These are phyloP conservation scores for Saposhnikovia divaricata DNA, from an alignment of 129 eudicot genomes.

Conservation along the genomic window DNA sequence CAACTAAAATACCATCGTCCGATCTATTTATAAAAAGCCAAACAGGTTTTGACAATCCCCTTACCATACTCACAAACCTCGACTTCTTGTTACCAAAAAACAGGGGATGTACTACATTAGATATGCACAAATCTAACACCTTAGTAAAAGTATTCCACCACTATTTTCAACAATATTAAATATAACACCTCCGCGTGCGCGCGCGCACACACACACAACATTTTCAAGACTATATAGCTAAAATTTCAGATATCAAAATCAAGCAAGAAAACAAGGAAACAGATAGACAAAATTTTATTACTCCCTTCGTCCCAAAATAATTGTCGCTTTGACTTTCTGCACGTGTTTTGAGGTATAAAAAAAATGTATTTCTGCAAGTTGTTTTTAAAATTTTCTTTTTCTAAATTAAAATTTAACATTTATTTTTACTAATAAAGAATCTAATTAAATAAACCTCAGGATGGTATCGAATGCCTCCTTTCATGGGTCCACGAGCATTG, in stretches of 20 bases:
- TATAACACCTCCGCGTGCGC: not conserved
- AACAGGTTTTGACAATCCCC: not conserved
- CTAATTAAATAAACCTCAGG: constrained; percentile 35
- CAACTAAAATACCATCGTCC: too few relatives aligned
- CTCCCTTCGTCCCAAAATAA: too few relatives aligned
- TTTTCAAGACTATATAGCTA: not conserved
- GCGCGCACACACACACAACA: not conserved
- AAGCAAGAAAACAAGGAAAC: not conserved
- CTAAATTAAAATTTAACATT: too few relatives aligned
- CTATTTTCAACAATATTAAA: too few relatives aligned
- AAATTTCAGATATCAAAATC: not conserved
- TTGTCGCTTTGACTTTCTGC: too few relatives aligned
- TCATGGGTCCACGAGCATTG: constrained; percentile 79
- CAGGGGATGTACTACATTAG: not conserved
- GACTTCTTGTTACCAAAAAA: not conserved
- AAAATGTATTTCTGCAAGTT: too few relatives aligned
- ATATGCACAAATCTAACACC: not conserved
- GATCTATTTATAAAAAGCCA: not conserved
- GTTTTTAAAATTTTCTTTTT: too few relatives aligned
- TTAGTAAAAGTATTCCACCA: too few relatives aligned
- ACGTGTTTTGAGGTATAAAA: too few relatives aligned
- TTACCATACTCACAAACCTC: not conserved
- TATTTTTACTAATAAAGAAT: too few relatives aligned
- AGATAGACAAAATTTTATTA: not conserved
- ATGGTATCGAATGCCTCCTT: constrained; percentile 81